Percentiles rank a stretch among this genome's conserved stretches.
phyloP scores from a whole-genome alignment of 163 green algal genomes.

The Chlorella variabilis region DNA sequence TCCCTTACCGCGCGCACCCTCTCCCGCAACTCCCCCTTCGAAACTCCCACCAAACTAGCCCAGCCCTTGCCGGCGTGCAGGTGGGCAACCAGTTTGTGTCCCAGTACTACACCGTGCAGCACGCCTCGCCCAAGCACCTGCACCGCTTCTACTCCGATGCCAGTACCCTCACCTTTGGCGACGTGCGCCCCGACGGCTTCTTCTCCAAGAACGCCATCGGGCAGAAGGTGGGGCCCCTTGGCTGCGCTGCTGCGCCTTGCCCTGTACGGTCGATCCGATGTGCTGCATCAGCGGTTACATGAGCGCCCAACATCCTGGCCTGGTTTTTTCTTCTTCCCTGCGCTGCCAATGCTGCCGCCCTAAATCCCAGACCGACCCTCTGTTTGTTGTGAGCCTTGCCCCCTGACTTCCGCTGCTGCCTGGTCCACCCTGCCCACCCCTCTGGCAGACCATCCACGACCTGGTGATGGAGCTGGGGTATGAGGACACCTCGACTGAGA shows the following conservation, averaged over 20 bases:
- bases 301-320: too few species aligned
- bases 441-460: constrained; percentile 59
- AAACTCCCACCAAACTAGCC: too few species aligned
- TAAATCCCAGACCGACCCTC: too few species aligned
- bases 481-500: constrained; percentile 62
- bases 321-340: too few species aligned
- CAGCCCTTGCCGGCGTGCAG: constrained; percentile 42
- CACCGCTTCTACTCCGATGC: constrained; percentile 84
- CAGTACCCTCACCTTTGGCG: constrained; percentile 56
- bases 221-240: constrained; percentile 42
- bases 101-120: constrained; percentile 81
- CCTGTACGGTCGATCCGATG: background rate
- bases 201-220: constrained; percentile 29
- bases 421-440: background rate
- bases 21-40: background rate
- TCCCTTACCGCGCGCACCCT: background rate
- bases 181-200: constrained; percentile 17
- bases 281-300: too few species aligned
- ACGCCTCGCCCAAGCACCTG: constrained; percentile 60
- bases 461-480: constrained; percentile 61
- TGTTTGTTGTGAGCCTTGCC: too few species aligned
- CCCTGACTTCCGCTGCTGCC: background rate
- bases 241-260: background rate
- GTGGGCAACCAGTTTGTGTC: constrained; percentile 78
- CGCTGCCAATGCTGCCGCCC: too few species aligned